phyloP scores from a whole-genome alignment of 2,329 filamentous ascomycete species.

The Penicillium hordei region DNA sequence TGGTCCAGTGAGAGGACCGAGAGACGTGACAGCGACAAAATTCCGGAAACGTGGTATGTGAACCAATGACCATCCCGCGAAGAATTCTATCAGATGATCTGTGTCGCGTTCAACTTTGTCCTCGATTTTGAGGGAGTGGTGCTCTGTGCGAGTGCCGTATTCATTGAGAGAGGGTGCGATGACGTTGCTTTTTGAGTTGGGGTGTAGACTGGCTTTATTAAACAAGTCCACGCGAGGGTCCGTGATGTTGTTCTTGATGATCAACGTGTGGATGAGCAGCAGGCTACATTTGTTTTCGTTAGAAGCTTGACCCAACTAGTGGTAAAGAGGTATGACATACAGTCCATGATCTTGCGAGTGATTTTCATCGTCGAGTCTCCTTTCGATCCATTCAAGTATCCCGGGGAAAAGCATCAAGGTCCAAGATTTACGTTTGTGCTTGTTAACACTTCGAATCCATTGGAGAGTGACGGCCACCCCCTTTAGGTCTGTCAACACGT shows the following conservation, averaged over 20 bases:
- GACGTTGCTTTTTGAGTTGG: slow-evolving; percentile 26
- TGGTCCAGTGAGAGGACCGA: neutral
- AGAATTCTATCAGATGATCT: slow-evolving; percentile 42
- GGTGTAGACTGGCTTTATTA: slow-evolving; percentile 21
- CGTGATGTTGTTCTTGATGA: slow-evolving; percentile 28
- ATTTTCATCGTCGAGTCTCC: slow-evolving; percentile 20
- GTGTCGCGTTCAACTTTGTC: slow-evolving; percentile 31
- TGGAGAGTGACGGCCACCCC: slow-evolving; percentile 34
- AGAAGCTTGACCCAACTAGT: neutral
- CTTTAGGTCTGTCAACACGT: slow-evolving; percentile 33
- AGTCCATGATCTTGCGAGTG: slow-evolving; percentile 1
- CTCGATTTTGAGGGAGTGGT: slow-evolving; percentile 23
- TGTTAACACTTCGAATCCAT: slow-evolving; percentile 36
- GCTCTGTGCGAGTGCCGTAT: slow-evolving; percentile 31
- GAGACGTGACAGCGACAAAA: slow-evolving; percentile 29
- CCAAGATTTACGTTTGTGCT: slow-evolving; percentile 32
- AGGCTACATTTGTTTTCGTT: slow-evolving; percentile 6
- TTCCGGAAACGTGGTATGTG: slow-evolving; percentile 34
- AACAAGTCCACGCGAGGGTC: slow-evolving; percentile 13
- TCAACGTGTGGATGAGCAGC: slow-evolving; percentile 13
- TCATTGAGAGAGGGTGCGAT: slow-evolving; percentile 31
- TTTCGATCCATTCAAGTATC: slow-evolving; percentile 36
- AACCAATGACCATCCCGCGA: slow-evolving; percentile 39
- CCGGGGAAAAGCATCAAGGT: slow-evolving; percentile 43
- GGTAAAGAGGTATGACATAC: slow-evolving; percentile 3